Conservation (phyloP, 306 rosid species). For the Trifolium subterraneum region DNA sequence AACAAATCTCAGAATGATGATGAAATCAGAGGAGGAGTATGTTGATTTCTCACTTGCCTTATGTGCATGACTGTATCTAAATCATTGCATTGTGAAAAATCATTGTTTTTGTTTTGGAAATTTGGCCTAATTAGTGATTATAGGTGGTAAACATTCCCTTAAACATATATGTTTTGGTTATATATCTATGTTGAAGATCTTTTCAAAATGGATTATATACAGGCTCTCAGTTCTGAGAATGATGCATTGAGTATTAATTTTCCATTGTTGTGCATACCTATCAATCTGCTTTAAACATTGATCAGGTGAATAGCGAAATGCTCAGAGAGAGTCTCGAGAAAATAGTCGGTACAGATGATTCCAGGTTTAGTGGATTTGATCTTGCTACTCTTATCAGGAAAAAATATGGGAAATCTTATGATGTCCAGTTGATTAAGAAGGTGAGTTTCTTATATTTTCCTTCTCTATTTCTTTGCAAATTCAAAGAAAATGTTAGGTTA, state of each 20-base stretch:
- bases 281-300: constrained; percentile 18
- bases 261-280: constrained; percentile 3
- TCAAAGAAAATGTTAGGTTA: neutral
- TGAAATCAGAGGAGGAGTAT: constrained; percentile 62
- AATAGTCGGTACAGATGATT: constrained; percentile 87
- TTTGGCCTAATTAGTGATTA: neutral
- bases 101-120: no score
- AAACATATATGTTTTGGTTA: neutral
- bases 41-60: constrained; percentile 42
- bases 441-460: no score
- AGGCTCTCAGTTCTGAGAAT: neutral
- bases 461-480: neutral
- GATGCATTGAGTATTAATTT: constrained; percentile 1
- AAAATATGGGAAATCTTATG: constrained; percentile 93
- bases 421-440: constrained; percentile 94
- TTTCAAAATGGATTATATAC: no score
- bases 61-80: constrained; percentile 27
- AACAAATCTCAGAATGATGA: constrained; percentile 55
- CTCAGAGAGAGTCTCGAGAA: constrained; percentile 81
- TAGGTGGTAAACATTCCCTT: neutral
- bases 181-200: neutral
- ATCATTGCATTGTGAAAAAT: constrained; percentile 31
- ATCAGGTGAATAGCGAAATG: constrained; percentile 66
- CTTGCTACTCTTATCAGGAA: constrained; percentile 93
- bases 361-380: constrained; percentile 85